phyloP scores from a whole-genome alignment of 2,329 filamentous ascomycete species.

The Colletotrichum eleusines region DNA sequence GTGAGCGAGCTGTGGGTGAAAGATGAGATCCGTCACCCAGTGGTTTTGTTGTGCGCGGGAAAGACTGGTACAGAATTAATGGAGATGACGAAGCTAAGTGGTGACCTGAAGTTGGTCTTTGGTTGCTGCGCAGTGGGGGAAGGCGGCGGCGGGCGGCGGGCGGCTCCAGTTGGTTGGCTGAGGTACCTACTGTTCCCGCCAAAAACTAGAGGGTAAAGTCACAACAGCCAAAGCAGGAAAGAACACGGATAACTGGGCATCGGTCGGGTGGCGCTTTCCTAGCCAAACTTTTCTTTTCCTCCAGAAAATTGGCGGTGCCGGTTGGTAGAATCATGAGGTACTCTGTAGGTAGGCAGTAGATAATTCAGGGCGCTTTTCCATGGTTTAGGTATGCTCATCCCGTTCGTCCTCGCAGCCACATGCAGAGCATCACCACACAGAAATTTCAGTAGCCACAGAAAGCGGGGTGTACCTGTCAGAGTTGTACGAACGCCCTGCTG shows the following conservation, averaged over 20 bases:
- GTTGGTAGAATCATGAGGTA: too few species aligned
- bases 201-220: too few species aligned
- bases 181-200: constrained; percentile 34
- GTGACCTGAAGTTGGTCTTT: constrained; percentile 42
- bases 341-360: too few species aligned
- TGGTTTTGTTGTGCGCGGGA: constrained; percentile 39
- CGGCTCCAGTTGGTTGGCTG: constrained; percentile 36
- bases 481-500: neutral
- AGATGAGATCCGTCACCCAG: constrained; percentile 35
- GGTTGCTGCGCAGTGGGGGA: constrained; percentile 37
- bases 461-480: constrained; percentile 12
- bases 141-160: constrained; percentile 22
- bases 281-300: constrained; percentile 9
- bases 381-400: neutral
- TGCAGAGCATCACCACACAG: constrained; percentile 8
- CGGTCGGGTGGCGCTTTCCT: constrained; percentile 18
- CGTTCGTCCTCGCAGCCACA: neutral
- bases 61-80: constrained; percentile 38
- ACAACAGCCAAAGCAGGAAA: too few species aligned
- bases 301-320: constrained; percentile 25
- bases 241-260: constrained; percentile 12
- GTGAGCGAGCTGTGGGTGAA: constrained; percentile 21
- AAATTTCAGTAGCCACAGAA: constrained; percentile 14
- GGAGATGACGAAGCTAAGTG: constrained; percentile 42
- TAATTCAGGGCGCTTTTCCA: neutral